Conservation (phyloP, 2,329 filamentous ascomycete genomes). For the Mycosphaerella arachidis region DNA sequence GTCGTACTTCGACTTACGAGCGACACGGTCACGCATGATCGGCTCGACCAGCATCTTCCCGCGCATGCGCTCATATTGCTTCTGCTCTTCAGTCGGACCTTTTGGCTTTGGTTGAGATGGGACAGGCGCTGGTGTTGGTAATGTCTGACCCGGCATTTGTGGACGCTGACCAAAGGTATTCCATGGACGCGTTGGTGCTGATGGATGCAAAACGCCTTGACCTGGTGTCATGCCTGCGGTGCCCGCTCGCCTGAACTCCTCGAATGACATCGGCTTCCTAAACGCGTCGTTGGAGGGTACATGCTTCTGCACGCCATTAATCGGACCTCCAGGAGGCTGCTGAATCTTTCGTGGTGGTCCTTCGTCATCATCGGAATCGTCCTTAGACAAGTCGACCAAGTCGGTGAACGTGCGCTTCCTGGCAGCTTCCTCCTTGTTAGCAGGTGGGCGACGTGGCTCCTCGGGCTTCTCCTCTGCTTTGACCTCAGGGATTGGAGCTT, state of each 20-base stretch:
- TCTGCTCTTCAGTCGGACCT: conserved; percentile 26
- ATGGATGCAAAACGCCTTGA: neutral
- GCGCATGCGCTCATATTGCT: conserved; percentile 30
- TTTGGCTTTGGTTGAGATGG: conserved; percentile 16
- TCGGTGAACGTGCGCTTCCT: conserved; percentile 53
- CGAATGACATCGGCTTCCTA: conserved; percentile 15
- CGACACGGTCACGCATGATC: conserved; percentile 45
- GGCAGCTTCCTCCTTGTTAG: conserved; percentile 53
- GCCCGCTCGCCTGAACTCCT: conserved; percentile 10
- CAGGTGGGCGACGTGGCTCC: conserved; percentile 31
- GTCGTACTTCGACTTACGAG: conserved; percentile 53
- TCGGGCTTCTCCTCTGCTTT: conserved; percentile 23
- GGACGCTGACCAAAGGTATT: neutral
- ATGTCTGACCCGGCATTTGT: neutral
- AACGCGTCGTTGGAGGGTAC: conserved; percentile 9
- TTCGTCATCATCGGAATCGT: conserved; percentile 42
- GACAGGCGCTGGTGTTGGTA: neutral
- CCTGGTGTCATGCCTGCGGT: neutral
- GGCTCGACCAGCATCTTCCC: conserved; percentile 40
- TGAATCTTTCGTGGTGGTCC: conserved; percentile 39
- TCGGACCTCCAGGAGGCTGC: conserved; percentile 13
- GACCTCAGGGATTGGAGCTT: conserved; percentile 12
- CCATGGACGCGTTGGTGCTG: neutral
- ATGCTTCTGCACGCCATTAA: conserved; percentile 4
- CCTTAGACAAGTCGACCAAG: conserved; percentile 49